Base-by-base conservation (phyloP, 2,329 filamentous ascomycete species). In the Ophiocordyceps australis region DNA sequence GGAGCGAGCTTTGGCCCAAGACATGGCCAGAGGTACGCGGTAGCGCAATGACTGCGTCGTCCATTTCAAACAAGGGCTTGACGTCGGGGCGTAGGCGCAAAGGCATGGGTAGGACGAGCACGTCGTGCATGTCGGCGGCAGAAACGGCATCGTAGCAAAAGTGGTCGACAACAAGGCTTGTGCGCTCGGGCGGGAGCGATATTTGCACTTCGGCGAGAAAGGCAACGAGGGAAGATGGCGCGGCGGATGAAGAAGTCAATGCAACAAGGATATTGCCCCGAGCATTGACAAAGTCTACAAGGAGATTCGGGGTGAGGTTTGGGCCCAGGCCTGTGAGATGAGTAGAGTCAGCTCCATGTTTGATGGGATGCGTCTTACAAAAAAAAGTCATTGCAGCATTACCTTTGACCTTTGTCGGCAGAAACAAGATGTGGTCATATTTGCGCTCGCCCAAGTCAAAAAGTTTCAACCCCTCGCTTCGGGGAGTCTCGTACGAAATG, bases 341-440 rank as follows among this genome's bases (percentile, higher is more conserved):
- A 17, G 9, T 11, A 26, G 8, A 23, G 8, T 31, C 17, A 33
- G 28, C 18, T 26, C 22, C n/a, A n/a, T n/a, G n/a, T n/a, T n/a
- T n/a, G n/a, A n/a, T n/a, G n/a, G n/a, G n/a, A n/a, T n/a, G n/a
- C n/a, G n/a, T n/a, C n/a, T n/a, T n/a, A n/a, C n/a, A n/a, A n/a
- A n/a, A n/a, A n/a, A n/a, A n/a, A n/a, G n/a, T n/a, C n/a, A n/a
- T n/a, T n/a, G n/a, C n/a, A n/a, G n/a, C n/a, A n/a, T 23, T 18
- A 82, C 78, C 85, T 67, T 98, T 98, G 17, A 80, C 71, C 54
- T 86, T 92, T 32, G 75, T 72, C 27, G 89, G 89, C 35, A 95
- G 70, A 38, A 98, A 65, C 35, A 95, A 53, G 36, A 95, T 58
- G 54, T 98, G 86, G 55, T 95, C 86, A 54, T 85, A 95, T 35